Base-by-base conservation (phyloP, 139 green algal species). In the Trebouxia sp. region DNA sequence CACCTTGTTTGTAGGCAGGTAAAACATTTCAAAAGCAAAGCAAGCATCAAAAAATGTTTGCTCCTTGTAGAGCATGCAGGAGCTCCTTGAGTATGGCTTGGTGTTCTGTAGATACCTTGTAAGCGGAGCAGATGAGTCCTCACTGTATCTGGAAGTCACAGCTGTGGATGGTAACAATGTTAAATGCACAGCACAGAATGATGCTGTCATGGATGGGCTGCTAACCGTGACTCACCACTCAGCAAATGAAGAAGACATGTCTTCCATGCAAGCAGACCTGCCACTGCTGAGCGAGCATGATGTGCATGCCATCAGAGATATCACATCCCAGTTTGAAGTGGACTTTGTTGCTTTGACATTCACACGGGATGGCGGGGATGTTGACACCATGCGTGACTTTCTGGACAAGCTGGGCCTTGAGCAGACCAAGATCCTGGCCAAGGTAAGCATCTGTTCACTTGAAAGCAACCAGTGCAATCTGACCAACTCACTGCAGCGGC, bases 351-450 rank as follows among this genome's bases (percentile, higher is more conserved):
- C 77, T 2, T 53, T 89, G 11, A 84, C 83, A 0, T 83, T 70
- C 80, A 83, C 76, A 9, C 48, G 77, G 28, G 55, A 37, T 24
- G 80, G 41, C 3, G 76, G 75, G 4, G 88, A 94, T 70, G 77
- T 93, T 70, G 45, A 75, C 3, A 58, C 56, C 48, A 48, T 83
- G 79, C 42, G 88, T 15, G 79, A 84, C 1, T 79, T 87, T 37
- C 78, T 94, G 32, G 85, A 91, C 65, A n/a, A 84, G 47, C 41
- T 89, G 30, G 86, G 83, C 41, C 77, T 94, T 70, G 50, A 35
- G 11, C 55, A 87, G 42, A 90, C 87, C 37, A 92, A 94, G 65
- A 89, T 98, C 41, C 81, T 97, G 26, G 92, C 93, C 85, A 98
- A 98, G 90, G 91, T 97, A 53, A 9, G 26, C 22, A 62, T 50